phyloP scores from a whole-genome alignment of 805 yeast genomes.

The Barnettozyma salicaria region DNA sequence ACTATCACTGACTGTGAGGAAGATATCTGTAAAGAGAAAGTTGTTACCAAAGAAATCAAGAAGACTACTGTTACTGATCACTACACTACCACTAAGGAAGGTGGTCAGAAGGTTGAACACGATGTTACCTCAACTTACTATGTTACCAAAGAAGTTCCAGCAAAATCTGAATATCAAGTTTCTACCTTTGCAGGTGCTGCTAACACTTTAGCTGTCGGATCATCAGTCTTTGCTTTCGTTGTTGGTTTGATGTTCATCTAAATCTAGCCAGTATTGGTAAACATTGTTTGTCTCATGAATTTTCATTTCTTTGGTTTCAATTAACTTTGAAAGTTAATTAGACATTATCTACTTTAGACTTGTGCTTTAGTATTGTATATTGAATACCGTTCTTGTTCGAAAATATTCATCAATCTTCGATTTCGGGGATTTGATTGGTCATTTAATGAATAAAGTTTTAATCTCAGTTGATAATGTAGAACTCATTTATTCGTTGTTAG shows the following conservation, averaged over 20 bases:
- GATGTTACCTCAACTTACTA: neutral
- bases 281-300: neutral
- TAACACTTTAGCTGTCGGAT: neutral
- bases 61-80: neutral
- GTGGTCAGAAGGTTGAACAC: neutral
- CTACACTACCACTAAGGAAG: neutral
- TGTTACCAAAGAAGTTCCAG: neutral
- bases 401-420: no score
- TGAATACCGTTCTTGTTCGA: no score
- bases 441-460: no score
- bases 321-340: no score
- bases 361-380: no score
- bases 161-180: neutral
- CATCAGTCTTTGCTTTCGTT: neutral
- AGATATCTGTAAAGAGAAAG: neutral
- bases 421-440: no score
- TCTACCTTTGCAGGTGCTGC: constrained; percentile 4
- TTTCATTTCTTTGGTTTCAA: neutral
- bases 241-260: neutral
- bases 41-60: constrained; percentile 1
- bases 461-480: no score
- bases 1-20: constrained; percentile 1
- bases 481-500: no score
- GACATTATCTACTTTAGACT: no score
- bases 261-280: no score